Base-by-base conservation (phyloP, 2,329 filamentous ascomycete species). In the Knufia petricola region DNA sequence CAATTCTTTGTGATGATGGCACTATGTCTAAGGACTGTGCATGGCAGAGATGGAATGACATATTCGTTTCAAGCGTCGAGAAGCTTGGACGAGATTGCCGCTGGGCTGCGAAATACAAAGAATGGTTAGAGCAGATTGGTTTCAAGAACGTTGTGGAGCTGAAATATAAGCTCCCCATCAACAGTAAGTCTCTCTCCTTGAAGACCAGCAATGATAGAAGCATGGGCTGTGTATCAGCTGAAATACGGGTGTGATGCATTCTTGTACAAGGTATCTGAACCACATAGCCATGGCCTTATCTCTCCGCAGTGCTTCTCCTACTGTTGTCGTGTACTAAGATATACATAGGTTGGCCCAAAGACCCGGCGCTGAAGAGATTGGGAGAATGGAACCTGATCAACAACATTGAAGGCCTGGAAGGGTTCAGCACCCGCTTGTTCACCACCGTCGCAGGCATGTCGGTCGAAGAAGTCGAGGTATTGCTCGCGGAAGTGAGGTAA, bases 311-410 rank as follows among this genome's bases (percentile, higher is more conserved):
- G 50, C 52, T 8, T 15, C 34, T 39, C n/a, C n/a, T n/a, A n/a
- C n/a, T n/a, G n/a, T n/a, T n/a, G n/a, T n/a, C n/a, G n/a, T n/a
- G n/a, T n/a, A 32, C 30, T 9, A 40, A 46, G 39, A 47, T 54
- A 30, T 75, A 76, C 0, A 66, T 66, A 28, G 75, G 72, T 9
- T 79, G 76, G 75, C 70, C 75, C 0, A 71, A 69, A 38, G 70
- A 76, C 34, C 64, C 66, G 4, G 68, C 69, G 21, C 66, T 73
- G 43, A 79, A 78, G 57, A 69, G 77, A 43, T 58, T 77, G 1
- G 76, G 75, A 1, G 52, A 55, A n/a, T 66, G 60, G 46, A 57
- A 65, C 39, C 60, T 62, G 32, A 55, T 63, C n/a, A 63, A 66
- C 46, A 60, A 67, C 56, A 57, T 63, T 17, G 62, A 67, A 50